Conservation (phyloP, 2,329 filamentous ascomycete genomes). For the Zymoseptoria pseudotritici region DNA sequence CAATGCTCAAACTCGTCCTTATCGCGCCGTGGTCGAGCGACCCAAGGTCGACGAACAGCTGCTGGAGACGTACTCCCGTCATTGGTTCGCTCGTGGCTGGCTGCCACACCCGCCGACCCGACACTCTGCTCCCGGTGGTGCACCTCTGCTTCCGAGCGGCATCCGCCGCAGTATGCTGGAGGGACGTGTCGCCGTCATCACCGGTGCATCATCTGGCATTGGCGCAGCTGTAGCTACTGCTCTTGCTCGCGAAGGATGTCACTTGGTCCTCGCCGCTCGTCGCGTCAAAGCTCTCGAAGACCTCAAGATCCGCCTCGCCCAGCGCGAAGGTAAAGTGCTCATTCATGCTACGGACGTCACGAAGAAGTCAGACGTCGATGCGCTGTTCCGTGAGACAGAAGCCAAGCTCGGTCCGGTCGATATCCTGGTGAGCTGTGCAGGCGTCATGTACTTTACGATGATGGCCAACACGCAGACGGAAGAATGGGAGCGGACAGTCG, state of each 20-base stretch:
- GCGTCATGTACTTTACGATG: slow-evolving; percentile 85
- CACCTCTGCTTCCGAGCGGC: slow-evolving; percentile 40
- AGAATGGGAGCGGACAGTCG: slow-evolving; percentile 75
- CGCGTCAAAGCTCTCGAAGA: slow-evolving; percentile 61
- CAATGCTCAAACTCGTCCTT: slow-evolving; percentile 59
- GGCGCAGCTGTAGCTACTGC: slow-evolving; percentile 66
- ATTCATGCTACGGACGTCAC: slow-evolving; percentile 68
- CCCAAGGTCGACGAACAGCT: slow-evolving; percentile 62
- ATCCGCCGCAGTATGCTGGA: slow-evolving; percentile 52
- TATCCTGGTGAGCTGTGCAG: slow-evolving; percentile 71
- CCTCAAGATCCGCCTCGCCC: slow-evolving; percentile 54
- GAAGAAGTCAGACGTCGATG: slow-evolving; percentile 56
- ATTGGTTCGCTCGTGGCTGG: slow-evolving; percentile 77
- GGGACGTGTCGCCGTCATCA: slow-evolving; percentile 67
- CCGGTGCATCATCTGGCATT: slow-evolving; percentile 71
- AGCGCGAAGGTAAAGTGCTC: slow-evolving; percentile 57
- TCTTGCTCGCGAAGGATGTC: slow-evolving; percentile 62
- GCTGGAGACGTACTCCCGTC: slow-evolving; percentile 70
- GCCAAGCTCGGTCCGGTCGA: slow-evolving; percentile 64
- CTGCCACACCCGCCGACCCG: slow-evolving; percentile 55
- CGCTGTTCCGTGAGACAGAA: slow-evolving; percentile 52
- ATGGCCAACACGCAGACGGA: slow-evolving; percentile 69
- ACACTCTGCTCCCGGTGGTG: slow-evolving; percentile 39
- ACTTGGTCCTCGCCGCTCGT: slow-evolving; percentile 65
- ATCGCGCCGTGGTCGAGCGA: slow-evolving; percentile 52